Evolutionary conservation across 1,284 basidiomycete species (phyloP).

Genomic region (Apiotrichum gracile): DNA sequence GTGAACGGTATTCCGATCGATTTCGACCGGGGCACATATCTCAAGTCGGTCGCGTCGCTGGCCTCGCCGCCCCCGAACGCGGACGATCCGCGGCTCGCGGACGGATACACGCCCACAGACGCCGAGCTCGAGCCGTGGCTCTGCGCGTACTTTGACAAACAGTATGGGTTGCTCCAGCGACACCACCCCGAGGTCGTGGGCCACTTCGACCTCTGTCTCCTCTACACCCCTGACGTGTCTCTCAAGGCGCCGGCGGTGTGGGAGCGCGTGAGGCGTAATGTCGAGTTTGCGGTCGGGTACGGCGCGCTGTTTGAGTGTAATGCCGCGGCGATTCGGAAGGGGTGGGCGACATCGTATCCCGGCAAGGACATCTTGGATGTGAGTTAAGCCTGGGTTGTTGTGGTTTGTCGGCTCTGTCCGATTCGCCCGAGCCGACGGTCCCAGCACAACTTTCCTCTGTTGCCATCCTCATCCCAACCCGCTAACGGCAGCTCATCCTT

Average conservation of each 20-base stretch:
- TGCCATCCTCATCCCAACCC: background rate
- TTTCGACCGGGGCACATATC: conserved; percentile 59
- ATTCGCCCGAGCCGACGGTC: background rate
- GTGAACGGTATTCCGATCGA: conserved; percentile 85
- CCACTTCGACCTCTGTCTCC: conserved; percentile 83
- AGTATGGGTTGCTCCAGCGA: conserved; percentile 61
- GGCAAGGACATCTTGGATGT: conserved; percentile 69
- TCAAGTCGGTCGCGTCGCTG: conserved; percentile 48
- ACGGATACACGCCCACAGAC: conserved; percentile 12
- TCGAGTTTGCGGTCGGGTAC: conserved; percentile 67
- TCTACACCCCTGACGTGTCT: conserved; percentile 62
- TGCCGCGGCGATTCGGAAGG: conserved; percentile 85
- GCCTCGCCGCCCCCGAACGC: conserved; percentile 28
- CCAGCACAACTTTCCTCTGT: background rate
- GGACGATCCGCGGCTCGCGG: conserved; percentile 4
- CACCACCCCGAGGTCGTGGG: conserved; percentile 86
- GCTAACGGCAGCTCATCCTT: conserved; percentile 71
- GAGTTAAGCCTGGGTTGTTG: conserved; percentile 28
- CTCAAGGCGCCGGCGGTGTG: conserved; percentile 54
- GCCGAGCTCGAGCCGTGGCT: conserved; percentile 50
- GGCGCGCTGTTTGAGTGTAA: conserved; percentile 93
- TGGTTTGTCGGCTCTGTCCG: background rate
- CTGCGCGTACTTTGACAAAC: conserved; percentile 72
- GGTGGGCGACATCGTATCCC: conserved; percentile 82
- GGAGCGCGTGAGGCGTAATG: conserved; percentile 67